These are phyloP conservation scores for Effrenium voratum DNA, from an alignment of 73 alveolate genomes.

Conservation along the genomic window DNA sequence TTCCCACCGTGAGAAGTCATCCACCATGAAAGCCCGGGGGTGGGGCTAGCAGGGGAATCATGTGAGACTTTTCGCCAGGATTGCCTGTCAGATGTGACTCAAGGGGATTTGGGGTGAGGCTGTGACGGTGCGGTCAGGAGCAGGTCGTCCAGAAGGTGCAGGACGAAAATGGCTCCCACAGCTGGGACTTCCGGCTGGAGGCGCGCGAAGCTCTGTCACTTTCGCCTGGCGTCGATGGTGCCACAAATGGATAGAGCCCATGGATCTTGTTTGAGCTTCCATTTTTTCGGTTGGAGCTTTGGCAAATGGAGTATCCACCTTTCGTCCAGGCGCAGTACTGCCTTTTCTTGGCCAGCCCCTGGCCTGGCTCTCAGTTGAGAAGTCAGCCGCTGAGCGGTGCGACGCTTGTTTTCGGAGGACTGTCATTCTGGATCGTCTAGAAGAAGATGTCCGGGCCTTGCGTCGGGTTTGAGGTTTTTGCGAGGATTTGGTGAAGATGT, in stretches of 20 bases:
- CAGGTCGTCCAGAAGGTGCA: neutral
- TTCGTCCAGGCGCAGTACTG: conserved; percentile 43
- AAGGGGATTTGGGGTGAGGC: too few species aligned
- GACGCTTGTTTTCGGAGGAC: conserved; percentile 16
- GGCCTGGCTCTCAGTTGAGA: too few species aligned
- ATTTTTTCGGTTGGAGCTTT: neutral
- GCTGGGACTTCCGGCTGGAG: conserved; percentile 51
- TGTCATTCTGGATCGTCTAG: neutral
- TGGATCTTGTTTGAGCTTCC: neutral
- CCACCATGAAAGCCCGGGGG: too few species aligned
- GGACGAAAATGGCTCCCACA: conserved; percentile 12
- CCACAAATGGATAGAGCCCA: too few species aligned
- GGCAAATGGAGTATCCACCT: neutral
- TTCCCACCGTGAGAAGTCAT: too few species aligned
- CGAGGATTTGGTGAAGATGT: too few species aligned
- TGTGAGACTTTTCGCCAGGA: too few species aligned
- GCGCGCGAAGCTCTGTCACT: neutral
- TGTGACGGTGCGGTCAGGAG: neutral
- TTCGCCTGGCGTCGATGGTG: too few species aligned
- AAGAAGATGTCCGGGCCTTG: neutral
- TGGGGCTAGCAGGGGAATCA: too few species aligned
- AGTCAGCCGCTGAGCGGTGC: too few species aligned
- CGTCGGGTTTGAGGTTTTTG: neutral
- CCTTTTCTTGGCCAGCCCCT: conserved; percentile 3
- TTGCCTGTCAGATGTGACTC: too few species aligned